Evolutionary conservation across 495 filamentous ascomycete genomes (phyloP).

Genomic region (Penicillium steckii): DNA sequence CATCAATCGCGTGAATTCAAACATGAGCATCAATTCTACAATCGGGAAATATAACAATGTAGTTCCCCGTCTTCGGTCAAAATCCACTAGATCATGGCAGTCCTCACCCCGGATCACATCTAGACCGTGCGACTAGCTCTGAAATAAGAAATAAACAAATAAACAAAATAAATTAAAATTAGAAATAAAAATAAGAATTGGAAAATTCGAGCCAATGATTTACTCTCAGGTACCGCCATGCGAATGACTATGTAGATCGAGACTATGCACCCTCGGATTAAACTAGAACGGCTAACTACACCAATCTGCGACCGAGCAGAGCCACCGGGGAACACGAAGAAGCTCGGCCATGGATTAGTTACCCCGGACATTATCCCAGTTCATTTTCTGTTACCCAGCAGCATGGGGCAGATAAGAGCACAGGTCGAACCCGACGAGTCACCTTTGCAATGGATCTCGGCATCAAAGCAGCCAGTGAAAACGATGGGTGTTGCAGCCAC

Average conservation of each 20-base stretch:
- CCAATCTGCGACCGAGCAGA: background rate
- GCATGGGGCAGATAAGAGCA: slow-evolving; percentile 1
- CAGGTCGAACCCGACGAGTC: background rate
- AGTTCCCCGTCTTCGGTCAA: background rate
- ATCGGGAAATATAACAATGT: background rate
- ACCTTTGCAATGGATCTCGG: slow-evolving; percentile 2
- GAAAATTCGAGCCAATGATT: no score
- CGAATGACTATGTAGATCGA: background rate
- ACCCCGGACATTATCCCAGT: background rate
- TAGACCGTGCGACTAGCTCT: no score
- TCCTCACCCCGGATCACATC: no score
- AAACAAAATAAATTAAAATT: background rate
- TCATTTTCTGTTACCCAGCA: background rate
- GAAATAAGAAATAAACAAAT: background rate
- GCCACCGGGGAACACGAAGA: background rate
- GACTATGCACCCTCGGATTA: background rate
- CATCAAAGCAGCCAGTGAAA: background rate
- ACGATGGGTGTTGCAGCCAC: slow-evolving; percentile 7
- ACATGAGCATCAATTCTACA: background rate
- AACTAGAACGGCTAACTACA: background rate
- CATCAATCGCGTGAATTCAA: background rate
- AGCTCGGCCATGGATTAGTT: slow-evolving; percentile 1
- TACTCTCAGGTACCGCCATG: background rate
- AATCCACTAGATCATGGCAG: background rate
- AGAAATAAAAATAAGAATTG: no score